phyloP scores from a whole-genome alignment of 176 grass and related monocot genomes.

The Musa itinerans region DNA sequence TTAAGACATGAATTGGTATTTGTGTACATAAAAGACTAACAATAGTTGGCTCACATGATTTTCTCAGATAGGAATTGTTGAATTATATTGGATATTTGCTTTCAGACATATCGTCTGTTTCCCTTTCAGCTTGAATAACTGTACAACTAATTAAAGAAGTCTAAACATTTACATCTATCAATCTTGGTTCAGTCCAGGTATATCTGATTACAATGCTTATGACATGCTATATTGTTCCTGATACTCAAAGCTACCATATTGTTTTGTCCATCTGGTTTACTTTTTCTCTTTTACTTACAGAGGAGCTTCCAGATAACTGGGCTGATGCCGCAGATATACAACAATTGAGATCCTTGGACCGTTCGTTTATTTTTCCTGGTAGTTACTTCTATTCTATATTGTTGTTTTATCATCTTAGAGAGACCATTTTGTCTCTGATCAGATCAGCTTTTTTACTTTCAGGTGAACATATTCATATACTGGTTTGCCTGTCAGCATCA shows the following conservation, averaged over 20 bases:
- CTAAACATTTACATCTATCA: not conserved
- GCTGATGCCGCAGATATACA: constrained; percentile 42
- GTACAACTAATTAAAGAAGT: too few relatives aligned
- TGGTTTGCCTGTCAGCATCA: constrained; percentile 64
- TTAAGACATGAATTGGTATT: too few relatives aligned
- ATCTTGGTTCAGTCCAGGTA: not conserved
- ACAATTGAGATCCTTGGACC: constrained; percentile 51
- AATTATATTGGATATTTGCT: too few relatives aligned
- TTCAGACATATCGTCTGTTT: too few relatives aligned
- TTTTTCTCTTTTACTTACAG: constrained; percentile 22
- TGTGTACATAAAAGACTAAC: too few relatives aligned
- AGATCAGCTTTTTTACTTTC: constrained; percentile 3
- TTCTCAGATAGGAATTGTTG: too few relatives aligned
- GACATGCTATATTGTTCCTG: not conserved
- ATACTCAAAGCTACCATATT: not conserved
- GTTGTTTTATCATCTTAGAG: not conserved
- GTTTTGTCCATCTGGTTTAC: not conserved
- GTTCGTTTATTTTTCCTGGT: constrained; percentile 93
- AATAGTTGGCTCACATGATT: too few relatives aligned
- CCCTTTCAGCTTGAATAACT: too few relatives aligned
- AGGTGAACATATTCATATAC: constrained; percentile 91
- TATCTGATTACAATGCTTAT: not conserved
- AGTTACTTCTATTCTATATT: constrained; percentile 30
- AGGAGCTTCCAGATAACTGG: constrained; percentile 59
- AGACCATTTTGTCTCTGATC: not conserved